These are phyloP conservation scores for Trichophyton mentagrophytes DNA, from an alignment of 2,329 filamentous ascomycete genomes.

Conservation along the genomic window DNA sequence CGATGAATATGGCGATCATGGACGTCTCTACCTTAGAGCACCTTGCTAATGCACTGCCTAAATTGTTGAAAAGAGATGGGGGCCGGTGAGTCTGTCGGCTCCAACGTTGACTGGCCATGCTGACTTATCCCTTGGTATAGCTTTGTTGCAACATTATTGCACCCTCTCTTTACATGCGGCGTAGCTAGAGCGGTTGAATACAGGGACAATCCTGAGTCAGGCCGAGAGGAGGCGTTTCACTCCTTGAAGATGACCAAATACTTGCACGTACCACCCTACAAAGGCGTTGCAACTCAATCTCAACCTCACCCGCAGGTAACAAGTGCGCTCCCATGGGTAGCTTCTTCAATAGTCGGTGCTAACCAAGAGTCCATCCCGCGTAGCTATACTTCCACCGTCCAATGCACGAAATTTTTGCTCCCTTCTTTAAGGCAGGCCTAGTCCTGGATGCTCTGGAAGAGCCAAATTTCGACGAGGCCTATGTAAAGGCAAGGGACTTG, in stretches of 20 bases:
- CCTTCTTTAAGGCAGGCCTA: slow-evolving; percentile 33
- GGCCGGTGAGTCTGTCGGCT: slow-evolving; percentile 25
- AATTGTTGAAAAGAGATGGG: slow-evolving; percentile 30
- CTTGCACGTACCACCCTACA: slow-evolving; percentile 30
- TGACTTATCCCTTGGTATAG: slow-evolving; percentile 16
- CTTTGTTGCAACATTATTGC: slow-evolving; percentile 38
- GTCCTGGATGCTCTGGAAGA: slow-evolving; percentile 39
- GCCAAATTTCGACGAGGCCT: slow-evolving; percentile 31
- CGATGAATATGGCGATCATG: slow-evolving; percentile 41
- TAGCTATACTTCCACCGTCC: slow-evolving; percentile 34
- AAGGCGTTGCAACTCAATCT: slow-evolving; percentile 26
- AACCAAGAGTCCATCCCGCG: slow-evolving; percentile 10
- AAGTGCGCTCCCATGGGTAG: slow-evolving; percentile 9
- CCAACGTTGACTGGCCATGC: not conserved
- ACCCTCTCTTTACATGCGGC: slow-evolving; percentile 39
- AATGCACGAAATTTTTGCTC: slow-evolving; percentile 33
- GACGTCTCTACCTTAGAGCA: slow-evolving; percentile 35
- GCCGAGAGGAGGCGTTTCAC: slow-evolving; percentile 24
- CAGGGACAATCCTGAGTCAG: slow-evolving; percentile 26
- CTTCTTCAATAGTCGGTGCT: not conserved
- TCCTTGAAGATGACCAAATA: slow-evolving; percentile 33
- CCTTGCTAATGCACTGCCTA: slow-evolving; percentile 31
- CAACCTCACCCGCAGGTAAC: slow-evolving; percentile 25
- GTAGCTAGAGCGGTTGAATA: slow-evolving; percentile 30
- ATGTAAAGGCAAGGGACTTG: slow-evolving; percentile 5